These are phyloP conservation scores for Cyathus striatus DNA, from an alignment of 768 basidiomycete species.

Conservation along the genomic window DNA sequence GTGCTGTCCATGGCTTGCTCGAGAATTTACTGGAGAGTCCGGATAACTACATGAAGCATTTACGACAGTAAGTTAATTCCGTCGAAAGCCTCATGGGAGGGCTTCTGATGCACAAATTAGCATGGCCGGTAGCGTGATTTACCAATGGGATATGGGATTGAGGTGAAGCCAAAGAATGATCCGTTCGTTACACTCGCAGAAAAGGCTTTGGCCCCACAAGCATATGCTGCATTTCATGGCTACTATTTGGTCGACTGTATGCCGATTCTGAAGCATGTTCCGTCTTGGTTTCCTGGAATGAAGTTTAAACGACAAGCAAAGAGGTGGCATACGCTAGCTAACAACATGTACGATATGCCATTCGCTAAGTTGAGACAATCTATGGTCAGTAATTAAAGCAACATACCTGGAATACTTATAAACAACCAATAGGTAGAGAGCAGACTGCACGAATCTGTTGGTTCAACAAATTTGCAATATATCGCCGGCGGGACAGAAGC, in stretches of 20 bases:
- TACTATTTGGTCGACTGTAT: neutral
- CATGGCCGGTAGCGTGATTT: too few species aligned
- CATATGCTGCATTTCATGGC: neutral
- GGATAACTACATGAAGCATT: neutral
- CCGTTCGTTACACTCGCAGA: neutral
- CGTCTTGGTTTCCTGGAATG: neutral
- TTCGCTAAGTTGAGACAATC: neutral
- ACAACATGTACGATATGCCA: neutral
- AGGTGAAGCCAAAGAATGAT: neutral
- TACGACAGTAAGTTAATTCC: neutral
- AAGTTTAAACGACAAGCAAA: neutral
- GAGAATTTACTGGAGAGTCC: neutral
- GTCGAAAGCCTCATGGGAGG: neutral
- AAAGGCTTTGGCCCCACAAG: neutral
- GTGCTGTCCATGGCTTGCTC: neutral
- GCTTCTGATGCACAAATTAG: neutral
- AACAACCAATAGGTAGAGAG: neutral
- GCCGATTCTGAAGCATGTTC: neutral
- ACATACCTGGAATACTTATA: neutral
- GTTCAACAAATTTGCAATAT: neutral
- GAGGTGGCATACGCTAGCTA: neutral
- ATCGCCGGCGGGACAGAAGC: neutral
- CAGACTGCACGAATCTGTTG: neutral
- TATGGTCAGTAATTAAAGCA: neutral
- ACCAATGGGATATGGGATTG: neutral